A percentile compares a stretch with the other conserved stretches of the same genome.
phyloP scores from a whole-genome alignment of 1,284 basidiomycete genomes.

The Volvariella volvacea region DNA sequence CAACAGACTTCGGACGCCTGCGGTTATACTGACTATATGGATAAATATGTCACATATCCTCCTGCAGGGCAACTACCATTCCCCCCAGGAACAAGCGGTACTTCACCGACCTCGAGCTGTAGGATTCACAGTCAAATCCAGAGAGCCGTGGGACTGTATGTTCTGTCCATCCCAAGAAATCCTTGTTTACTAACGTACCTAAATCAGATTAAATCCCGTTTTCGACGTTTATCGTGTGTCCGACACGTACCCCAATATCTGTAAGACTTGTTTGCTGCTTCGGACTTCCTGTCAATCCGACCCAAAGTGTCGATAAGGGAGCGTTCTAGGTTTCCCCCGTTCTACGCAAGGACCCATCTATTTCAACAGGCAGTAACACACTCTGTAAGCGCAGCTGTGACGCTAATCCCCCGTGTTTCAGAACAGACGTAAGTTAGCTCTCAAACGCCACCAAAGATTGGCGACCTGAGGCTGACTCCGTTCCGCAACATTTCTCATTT shows the following conservation, averaged over 20 bases:
- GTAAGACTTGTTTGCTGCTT: constrained; percentile 12
- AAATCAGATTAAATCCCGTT: constrained; percentile 45
- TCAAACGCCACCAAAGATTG: no score
- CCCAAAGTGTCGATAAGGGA: constrained; percentile 28
- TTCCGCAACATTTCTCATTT: not conserved
- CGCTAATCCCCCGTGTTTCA: no score
- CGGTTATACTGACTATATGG: constrained; percentile 56
- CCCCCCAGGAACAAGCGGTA: constrained; percentile 30
- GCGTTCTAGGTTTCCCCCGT: constrained; percentile 49
- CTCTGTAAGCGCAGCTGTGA: no score
- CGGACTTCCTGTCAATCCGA: no score
- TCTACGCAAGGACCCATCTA: constrained; percentile 44
- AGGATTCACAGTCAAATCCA: constrained; percentile 38
- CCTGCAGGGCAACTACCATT: constrained; percentile 50
- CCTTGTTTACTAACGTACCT: not conserved
- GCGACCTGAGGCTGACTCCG: not conserved
- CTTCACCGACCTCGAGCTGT: constrained; percentile 27
- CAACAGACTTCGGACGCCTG: constrained; percentile 47
- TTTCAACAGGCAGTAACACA: constrained; percentile 22
- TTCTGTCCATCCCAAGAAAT: constrained; percentile 3
- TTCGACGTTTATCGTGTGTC: constrained; percentile 40
- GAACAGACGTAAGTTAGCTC: no score
- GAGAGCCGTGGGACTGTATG: constrained; percentile 33
- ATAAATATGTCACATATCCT: constrained; percentile 59
- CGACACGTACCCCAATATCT: constrained; percentile 31